Percentiles rank a stretch among this genome's conserved stretches.
Conservation (phyloP, 768 basidiomycete species). For the Agrocybe praecox region DNA sequence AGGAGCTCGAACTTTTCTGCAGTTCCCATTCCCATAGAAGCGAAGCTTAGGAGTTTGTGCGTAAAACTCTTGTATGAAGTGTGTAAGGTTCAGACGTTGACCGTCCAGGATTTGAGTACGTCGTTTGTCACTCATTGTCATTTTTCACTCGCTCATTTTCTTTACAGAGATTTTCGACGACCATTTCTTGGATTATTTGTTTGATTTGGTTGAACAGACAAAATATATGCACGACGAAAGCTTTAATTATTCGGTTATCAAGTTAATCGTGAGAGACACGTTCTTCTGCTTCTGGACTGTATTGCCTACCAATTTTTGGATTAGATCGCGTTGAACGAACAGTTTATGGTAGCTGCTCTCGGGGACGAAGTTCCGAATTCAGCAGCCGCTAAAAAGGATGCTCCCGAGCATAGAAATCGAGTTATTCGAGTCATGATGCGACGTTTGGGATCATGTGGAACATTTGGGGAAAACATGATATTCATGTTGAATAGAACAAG, state of each 20-base stretch:
- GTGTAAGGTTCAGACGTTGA: constrained; percentile 86
- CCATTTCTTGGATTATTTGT: constrained; percentile 83
- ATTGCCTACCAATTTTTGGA: background rate
- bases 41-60: constrained; percentile 71
- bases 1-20: constrained; percentile 34
- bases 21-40: constrained; percentile 78
- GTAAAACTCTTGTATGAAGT: constrained; percentile 88
- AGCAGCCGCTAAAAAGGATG: constrained; percentile 18
- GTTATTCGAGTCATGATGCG: constrained; percentile 83
- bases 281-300: background rate
- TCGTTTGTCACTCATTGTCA: constrained; percentile 10
- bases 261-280: constrained; percentile 71
- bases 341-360: constrained; percentile 93
- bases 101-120: constrained; percentile 78
- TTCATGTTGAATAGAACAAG: constrained; percentile 98
- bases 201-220: constrained; percentile 93
- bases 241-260: constrained; percentile 95
- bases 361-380: constrained; percentile 27
- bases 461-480: constrained; percentile 98
- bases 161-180: constrained; percentile 78
- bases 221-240: constrained; percentile 86
- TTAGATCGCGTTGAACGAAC: constrained; percentile 92
- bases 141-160: background rate
- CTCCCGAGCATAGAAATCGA: constrained; percentile 63
- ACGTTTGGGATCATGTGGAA: constrained; percentile 85